These are phyloP conservation scores for Helichrysum umbraculigerum DNA, from an alignment of 129 eudicot species.

Conservation along the genomic window DNA sequence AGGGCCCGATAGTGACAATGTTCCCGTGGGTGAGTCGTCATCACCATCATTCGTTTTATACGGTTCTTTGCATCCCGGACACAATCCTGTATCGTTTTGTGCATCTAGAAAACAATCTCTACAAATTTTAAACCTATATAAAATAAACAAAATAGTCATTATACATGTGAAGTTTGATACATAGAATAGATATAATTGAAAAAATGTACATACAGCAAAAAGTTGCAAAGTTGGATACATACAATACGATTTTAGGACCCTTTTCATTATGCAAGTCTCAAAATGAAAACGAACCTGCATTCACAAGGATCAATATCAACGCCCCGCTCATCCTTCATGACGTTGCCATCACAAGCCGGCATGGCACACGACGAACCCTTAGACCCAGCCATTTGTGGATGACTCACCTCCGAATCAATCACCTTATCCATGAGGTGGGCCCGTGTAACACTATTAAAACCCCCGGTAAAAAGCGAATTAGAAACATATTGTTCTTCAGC, in stretches of 20 bases:
- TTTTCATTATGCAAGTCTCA: neutral
- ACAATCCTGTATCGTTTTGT: constrained; percentile 59
- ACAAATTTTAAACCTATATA: constrained; percentile 74
- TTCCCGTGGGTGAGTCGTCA: constrained; percentile 49
- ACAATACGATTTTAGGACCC: neutral
- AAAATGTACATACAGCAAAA: neutral
- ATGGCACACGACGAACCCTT: constrained; percentile 69
- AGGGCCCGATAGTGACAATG: constrained; percentile 60
- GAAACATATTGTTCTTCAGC: constrained; percentile 93
- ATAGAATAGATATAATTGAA: neutral
- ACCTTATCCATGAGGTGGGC: constrained; percentile 90
- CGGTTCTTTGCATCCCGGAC: constrained; percentile 89
- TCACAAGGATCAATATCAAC: constrained; percentile 68
- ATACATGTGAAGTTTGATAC: neutral
- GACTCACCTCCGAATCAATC: constrained; percentile 66
- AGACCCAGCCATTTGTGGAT: constrained; percentile 78
- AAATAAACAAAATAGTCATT: neutral
- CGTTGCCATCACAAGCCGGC: constrained; percentile 80
- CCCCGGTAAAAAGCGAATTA: constrained; percentile 79
- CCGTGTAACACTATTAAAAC: constrained; percentile 89
- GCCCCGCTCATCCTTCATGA: constrained; percentile 83
- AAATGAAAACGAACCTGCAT: constrained; percentile 54
- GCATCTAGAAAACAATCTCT: constrained; percentile 91
- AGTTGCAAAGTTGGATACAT: neutral
- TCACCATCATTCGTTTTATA: constrained; percentile 56